These are phyloP conservation scores for Pilobolus umbonatus DNA, from an alignment of 192 early-diverging fungal species.

Conservation along the genomic window DNA sequence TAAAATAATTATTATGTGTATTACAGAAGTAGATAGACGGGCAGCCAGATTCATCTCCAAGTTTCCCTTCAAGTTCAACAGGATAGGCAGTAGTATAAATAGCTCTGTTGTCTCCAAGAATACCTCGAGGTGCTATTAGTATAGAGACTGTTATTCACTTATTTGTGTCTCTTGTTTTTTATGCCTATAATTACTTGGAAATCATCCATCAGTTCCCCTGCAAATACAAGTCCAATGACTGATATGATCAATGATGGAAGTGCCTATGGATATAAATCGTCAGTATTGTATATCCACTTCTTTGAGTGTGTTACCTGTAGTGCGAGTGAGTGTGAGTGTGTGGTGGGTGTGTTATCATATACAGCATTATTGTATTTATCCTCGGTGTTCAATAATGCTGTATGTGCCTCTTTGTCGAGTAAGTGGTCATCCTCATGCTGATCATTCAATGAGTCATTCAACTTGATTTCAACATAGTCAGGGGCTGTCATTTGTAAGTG, in stretches of 20 bases:
- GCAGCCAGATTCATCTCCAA: slow-evolving; percentile 86
- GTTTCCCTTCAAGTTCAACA: slow-evolving; percentile 87
- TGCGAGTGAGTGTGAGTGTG: no score
- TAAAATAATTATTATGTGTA: background rate
- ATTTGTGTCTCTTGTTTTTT: background rate
- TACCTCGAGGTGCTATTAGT: slow-evolving; percentile 53
- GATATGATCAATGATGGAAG: slow-evolving; percentile 63
- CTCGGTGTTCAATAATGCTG: no score
- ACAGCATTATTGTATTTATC: no score
- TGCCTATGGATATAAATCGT: no score
- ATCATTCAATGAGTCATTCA: no score
- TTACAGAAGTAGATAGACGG: slow-evolving; percentile 71
- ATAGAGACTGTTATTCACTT: background rate
- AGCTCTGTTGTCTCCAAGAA: slow-evolving; percentile 65
- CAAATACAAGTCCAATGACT: slow-evolving; percentile 61
- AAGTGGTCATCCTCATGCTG: no score
- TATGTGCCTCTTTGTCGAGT: no score
- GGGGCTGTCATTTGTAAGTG: no score
- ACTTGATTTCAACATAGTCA: no score
- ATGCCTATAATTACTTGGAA: slow-evolving; percentile 13
- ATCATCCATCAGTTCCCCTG: slow-evolving; percentile 63
- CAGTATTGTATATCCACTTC: no score
- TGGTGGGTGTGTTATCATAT: no score
- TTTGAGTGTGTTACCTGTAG: no score
- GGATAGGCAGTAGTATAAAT: slow-evolving; percentile 76